These are phyloP conservation scores for Xerocomus spinulosus DNA, from an alignment of 768 basidiomycete species.

Conservation along the genomic window DNA sequence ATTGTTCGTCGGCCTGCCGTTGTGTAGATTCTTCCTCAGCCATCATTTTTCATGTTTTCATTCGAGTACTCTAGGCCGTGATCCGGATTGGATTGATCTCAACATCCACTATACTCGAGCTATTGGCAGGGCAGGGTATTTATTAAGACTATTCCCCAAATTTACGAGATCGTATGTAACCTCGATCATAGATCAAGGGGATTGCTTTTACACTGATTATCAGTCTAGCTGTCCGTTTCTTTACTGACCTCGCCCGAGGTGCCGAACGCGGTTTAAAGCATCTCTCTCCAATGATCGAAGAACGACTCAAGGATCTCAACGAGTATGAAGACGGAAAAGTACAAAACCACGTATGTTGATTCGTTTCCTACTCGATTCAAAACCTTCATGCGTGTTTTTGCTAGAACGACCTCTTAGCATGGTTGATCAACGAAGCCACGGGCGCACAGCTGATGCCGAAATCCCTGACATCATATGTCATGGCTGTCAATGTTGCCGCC, in stretches of 20 bases:
- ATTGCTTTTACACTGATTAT: neutral
- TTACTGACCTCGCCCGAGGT: constrained; percentile 3
- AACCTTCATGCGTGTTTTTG: neutral
- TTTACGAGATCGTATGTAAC: constrained; percentile 30
- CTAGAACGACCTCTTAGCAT: constrained; percentile 33
- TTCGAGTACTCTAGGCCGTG: neutral
- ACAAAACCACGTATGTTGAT: constrained; percentile 3
- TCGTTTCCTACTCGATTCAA: neutral
- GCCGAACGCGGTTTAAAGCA: constrained; percentile 3
- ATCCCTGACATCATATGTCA: constrained; percentile 20
- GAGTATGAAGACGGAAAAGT: neutral
- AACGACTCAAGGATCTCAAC: constrained; percentile 10
- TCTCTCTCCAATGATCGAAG: constrained; percentile 29
- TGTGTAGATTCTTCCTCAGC: constrained; percentile 33
- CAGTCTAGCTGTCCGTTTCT: constrained; percentile 17
- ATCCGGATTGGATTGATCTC: constrained; percentile 12
- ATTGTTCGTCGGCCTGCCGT: constrained; percentile 43
- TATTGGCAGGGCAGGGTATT: constrained; percentile 12
- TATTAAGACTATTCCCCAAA: constrained; percentile 30
- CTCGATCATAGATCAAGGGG: too few species aligned
- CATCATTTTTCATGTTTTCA: neutral
- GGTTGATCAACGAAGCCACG: constrained; percentile 28
- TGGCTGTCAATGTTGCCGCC: constrained; percentile 16
- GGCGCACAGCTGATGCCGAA: constrained; percentile 11
- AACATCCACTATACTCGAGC: constrained; percentile 27